These are phyloP conservation scores for Polyporus tsugae DNA, from an alignment of 1,284 basidiomycete species.

Conservation along the genomic window DNA sequence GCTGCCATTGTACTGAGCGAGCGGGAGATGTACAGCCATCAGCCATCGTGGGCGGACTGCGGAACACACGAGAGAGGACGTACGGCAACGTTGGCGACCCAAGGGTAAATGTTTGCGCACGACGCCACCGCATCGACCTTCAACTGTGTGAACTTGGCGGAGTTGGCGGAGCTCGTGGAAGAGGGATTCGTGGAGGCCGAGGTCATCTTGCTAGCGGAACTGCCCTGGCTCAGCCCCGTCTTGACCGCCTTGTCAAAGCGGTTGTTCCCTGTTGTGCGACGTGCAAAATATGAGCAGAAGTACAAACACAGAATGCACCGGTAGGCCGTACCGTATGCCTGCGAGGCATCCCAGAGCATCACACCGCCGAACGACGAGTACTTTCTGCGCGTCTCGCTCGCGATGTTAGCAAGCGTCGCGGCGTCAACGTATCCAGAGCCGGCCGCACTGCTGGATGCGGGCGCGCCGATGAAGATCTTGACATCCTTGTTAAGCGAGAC, in stretches of 20 bases:
- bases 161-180: background rate
- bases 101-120: constrained; percentile 59
- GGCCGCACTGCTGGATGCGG: constrained; percentile 57
- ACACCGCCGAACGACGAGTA: constrained; percentile 74
- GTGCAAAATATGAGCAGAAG: background rate
- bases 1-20: constrained; percentile 54
- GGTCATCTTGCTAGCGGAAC: constrained; percentile 39
- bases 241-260: constrained; percentile 63
- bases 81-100: constrained; percentile 53
- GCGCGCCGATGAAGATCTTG: constrained; percentile 71
- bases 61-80: constrained; percentile 30
- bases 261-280: constrained; percentile 50
- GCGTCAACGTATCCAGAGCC: constrained; percentile 61
- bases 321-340: constrained; percentile 57
- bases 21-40: constrained; percentile 23
- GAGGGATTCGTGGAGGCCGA: background rate
- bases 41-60: constrained; percentile 11
- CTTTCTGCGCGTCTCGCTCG: constrained; percentile 50
- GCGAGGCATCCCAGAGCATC: constrained; percentile 74
- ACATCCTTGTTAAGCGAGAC: constrained; percentile 63
- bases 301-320: background rate
- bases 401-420: constrained; percentile 53
- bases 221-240: constrained; percentile 50
- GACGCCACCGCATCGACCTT: background rate
- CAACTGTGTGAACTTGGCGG: background rate